Evolutionary conservation across 192 early-diverging fungal genomes (phyloP).

Genomic region (Coemansia sp.): DNA sequence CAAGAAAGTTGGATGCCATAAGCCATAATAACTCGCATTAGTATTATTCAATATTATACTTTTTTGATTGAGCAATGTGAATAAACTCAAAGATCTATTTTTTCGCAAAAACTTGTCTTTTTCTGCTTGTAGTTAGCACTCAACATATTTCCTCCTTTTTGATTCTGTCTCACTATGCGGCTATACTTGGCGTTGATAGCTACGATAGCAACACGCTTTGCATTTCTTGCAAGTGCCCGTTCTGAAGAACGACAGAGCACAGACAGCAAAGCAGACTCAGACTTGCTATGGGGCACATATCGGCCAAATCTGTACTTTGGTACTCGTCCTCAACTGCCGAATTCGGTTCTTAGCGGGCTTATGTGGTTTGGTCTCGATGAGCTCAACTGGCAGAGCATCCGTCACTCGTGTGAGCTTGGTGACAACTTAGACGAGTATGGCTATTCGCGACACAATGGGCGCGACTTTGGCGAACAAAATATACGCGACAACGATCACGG

Average conservation of each 20-base stretch:
- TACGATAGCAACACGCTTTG: not conserved
- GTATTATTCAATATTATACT: no score
- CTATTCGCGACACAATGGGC: conserved; percentile 84
- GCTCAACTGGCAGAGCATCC: conserved; percentile 60
- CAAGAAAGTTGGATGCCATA: no score
- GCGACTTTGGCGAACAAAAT: conserved; percentile 70
- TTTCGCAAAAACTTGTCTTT: no score
- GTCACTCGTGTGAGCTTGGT: conserved; percentile 90
- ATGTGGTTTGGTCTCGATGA: conserved; percentile 84
- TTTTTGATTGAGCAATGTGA: no score
- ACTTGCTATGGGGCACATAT: conserved; percentile 87
- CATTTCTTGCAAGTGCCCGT: not conserved
- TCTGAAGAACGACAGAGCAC: not conserved
- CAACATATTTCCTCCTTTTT: no score
- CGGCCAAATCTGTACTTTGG: conserved; percentile 95
- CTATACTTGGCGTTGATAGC: no score
- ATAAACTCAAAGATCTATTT: no score
- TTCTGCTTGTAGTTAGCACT: no score
- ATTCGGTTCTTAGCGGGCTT: conserved; percentile 84
- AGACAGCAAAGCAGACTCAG: conserved; percentile 37
- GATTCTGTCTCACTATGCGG: no score
- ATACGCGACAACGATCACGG: conserved; percentile 32
- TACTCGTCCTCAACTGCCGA: conserved; percentile 68
- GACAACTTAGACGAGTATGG: conserved; percentile 78
- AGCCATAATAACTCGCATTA: no score